A percentile compares a stretch with the other conserved stretches of the same genome.
These are phyloP conservation scores for Mucor lusitanicus DNA, from an alignment of 371 early-diverging fungal genomes.

Conservation along the genomic window DNA sequence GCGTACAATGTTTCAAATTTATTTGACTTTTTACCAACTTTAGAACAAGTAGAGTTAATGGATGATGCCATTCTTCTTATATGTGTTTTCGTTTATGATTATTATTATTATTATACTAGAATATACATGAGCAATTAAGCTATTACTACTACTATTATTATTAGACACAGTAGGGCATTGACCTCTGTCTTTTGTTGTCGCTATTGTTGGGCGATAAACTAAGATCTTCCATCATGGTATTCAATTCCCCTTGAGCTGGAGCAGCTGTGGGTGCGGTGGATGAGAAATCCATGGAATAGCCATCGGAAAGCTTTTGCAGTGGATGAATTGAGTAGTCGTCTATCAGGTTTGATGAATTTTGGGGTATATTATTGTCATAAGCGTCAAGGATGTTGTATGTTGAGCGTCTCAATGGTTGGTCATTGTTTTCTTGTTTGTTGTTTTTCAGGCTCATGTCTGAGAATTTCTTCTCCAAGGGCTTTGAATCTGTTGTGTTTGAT, in stretches of 20 bases:
- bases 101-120: neutral
- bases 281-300: neutral
- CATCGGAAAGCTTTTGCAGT: neutral
- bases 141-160: neutral
- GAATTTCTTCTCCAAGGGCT: neutral
- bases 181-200: neutral
- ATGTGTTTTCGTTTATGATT: neutral
- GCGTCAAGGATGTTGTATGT: constrained; percentile 10
- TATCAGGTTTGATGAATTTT: neutral
- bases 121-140: neutral
- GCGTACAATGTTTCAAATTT: too few relatives aligned
- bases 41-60: neutral
- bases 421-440: neutral
- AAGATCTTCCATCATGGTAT: neutral
- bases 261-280: neutral
- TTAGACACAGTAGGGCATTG: neutral
- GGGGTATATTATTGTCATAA: constrained; percentile 1
- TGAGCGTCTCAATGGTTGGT: constrained; percentile 6
- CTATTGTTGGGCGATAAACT: neutral
- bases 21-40: neutral
- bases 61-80: neutral
- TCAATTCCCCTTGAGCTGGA: neutral
- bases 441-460: neutral
- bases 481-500: neutral
- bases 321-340: constrained; percentile 5